A percentile compares a stretch with the other conserved stretches of the same genome.
These are phyloP conservation scores for Xerocomus nothofagi DNA, from an alignment of 1,284 basidiomycete genomes.

Conservation along the genomic window DNA sequence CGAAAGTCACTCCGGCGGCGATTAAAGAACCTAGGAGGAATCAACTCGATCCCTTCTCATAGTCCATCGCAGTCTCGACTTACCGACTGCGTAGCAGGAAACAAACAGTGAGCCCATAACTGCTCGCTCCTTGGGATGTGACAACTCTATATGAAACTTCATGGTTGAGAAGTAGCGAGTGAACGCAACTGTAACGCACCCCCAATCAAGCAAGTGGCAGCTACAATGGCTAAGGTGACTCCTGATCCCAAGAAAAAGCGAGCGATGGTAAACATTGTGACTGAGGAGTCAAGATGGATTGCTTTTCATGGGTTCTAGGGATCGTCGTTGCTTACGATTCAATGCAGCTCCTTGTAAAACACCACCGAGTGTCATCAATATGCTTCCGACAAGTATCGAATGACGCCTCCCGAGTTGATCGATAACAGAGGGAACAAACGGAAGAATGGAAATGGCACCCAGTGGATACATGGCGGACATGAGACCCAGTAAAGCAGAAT, in stretches of 20 bases:
- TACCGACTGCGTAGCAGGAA: constrained; percentile 12
- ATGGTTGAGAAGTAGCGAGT: background rate
- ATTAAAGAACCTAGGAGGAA: constrained; percentile 8
- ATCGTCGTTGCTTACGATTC: background rate
- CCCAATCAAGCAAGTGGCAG: constrained; percentile 18
- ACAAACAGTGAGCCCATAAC: constrained; percentile 11
- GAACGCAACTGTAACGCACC: constrained; percentile 6
- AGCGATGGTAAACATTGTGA: constrained; percentile 17
- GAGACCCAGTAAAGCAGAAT: constrained; percentile 16
- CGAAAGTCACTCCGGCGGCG: constrained; percentile 40
- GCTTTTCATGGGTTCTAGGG: background rate
- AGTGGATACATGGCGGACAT: constrained; percentile 15
- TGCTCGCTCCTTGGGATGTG: constrained; percentile 21
- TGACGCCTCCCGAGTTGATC: constrained; percentile 19
- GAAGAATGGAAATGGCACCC: constrained; percentile 9
- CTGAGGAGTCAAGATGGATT: background rate
- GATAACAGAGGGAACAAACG: constrained; percentile 9
- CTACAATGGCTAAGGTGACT: constrained; percentile 10
- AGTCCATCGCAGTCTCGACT: background rate
- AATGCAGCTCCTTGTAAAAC: constrained; percentile 14
- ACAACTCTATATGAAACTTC: constrained; percentile 9
- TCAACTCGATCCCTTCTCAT: background rate
- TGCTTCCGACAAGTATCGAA: constrained; percentile 13
- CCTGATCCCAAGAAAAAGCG: constrained; percentile 18
- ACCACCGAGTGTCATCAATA: constrained; percentile 3